These are phyloP conservation scores for Gentiana dahurica DNA, from an alignment of 257 asterid species.

Conservation along the genomic window DNA sequence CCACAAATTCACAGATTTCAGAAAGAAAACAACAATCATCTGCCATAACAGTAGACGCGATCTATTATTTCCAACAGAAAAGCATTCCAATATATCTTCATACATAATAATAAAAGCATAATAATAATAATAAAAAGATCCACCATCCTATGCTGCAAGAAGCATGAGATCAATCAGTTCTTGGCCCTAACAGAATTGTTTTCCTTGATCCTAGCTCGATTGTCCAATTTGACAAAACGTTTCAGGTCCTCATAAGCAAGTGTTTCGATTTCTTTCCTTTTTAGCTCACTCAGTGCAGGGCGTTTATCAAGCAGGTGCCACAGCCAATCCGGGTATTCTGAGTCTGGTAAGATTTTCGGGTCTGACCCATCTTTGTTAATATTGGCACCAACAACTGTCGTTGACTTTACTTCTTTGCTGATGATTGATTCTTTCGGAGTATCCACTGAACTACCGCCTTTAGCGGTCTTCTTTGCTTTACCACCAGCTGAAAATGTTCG, in stretches of 20 bases:
- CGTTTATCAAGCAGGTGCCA: slow-evolving; percentile 71
- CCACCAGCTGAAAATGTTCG: slow-evolving; percentile 80
- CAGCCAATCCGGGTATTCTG: slow-evolving; percentile 90
- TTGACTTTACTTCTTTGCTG: slow-evolving; percentile 90
- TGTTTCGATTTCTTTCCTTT: slow-evolving; percentile 44
- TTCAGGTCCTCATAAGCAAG: slow-evolving; percentile 75
- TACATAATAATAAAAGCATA: too few relatives aligned
- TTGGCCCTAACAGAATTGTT: slow-evolving; percentile 73
- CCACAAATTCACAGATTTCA: too few relatives aligned
- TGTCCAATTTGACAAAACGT: slow-evolving; percentile 88
- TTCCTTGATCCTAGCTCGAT: slow-evolving; percentile 87
- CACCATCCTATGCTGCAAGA: too few relatives aligned
- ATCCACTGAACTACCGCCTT: slow-evolving; percentile 67
- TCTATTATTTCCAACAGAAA: too few relatives aligned
- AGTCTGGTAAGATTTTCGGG: slow-evolving; percentile 72
- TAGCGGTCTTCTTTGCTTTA: slow-evolving; percentile 75
- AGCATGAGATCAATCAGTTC: slow-evolving; percentile 1
- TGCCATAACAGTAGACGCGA: too few relatives aligned
- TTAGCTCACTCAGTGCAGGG: slow-evolving; percentile 76
- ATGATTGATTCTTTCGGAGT: slow-evolving; percentile 58
- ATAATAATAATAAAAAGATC: too few relatives aligned
- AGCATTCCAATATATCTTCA: too few relatives aligned
- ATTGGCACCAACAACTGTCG: slow-evolving; percentile 71
- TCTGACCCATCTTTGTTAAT: slow-evolving; percentile 81
- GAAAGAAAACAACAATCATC: too few relatives aligned